phyloP scores from a whole-genome alignment of 1,284 basidiomycete genomes.

The Ceratobasidium sp. region DNA sequence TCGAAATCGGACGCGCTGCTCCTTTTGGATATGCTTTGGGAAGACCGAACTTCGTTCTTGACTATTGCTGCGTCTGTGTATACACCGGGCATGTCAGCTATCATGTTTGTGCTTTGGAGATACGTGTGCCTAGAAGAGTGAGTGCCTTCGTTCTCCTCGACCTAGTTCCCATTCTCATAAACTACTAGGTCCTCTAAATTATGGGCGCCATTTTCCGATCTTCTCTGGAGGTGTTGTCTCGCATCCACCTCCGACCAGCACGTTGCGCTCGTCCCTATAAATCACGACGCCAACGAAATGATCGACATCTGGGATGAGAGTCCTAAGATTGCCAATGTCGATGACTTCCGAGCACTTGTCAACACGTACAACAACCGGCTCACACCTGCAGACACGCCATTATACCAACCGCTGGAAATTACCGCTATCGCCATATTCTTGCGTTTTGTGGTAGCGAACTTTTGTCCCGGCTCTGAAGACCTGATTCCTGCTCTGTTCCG shows the following conservation, averaged over 20 bases:
- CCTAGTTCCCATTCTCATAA: neutral
- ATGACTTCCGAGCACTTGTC: neutral
- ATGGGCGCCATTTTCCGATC: neutral
- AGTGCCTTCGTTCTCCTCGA: neutral
- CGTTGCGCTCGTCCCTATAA: neutral
- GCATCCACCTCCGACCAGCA: neutral
- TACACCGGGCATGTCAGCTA: neutral
- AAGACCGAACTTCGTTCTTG: neutral
- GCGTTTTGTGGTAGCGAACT: neutral
- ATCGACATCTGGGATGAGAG: neutral
- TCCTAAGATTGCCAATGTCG: neutral
- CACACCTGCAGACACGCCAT: neutral
- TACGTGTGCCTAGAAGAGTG: neutral
- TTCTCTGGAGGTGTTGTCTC: neutral
- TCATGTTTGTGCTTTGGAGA: conserved; percentile 5
- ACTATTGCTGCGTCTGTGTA: neutral
- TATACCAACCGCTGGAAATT: neutral
- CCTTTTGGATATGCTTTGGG: neutral
- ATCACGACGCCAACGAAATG: neutral
- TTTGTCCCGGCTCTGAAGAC: neutral
- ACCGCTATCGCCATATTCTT: neutral
- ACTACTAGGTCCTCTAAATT: no score
- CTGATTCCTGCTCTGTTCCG: neutral
- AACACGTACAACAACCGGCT: neutral
- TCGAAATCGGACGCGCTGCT: neutral